Evolutionary conservation across 1,284 basidiomycete genomes (phyloP).

Genomic region (Sporisorium iseilematis-ciliati): DNA sequence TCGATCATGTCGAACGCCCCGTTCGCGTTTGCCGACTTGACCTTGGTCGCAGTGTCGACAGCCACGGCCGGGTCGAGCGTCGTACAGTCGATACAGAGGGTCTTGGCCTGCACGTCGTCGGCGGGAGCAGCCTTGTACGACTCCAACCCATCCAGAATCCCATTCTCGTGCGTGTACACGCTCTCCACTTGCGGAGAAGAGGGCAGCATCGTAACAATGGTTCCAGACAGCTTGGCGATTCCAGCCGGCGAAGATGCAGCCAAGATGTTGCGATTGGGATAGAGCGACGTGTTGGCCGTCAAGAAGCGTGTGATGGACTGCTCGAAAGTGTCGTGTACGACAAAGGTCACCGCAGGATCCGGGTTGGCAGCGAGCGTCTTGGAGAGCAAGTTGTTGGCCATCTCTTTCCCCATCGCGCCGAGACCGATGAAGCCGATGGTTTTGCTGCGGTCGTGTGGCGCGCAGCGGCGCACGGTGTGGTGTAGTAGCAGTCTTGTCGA

Average conservation of each 20-base stretch:
- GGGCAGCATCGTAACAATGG: slow-evolving; percentile 86
- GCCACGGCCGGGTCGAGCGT: slow-evolving; percentile 84
- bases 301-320: slow-evolving; percentile 63
- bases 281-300: slow-evolving; percentile 52
- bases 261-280: slow-evolving; percentile 62
- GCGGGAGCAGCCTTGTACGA: slow-evolving; percentile 13
- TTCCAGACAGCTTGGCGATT: slow-evolving; percentile 73
- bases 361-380: slow-evolving; percentile 53
- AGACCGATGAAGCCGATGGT: slow-evolving; percentile 67
- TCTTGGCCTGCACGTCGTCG: slow-evolving; percentile 62
- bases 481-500: slow-evolving; percentile 23
- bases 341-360: slow-evolving; percentile 50
- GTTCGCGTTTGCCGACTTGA: slow-evolving; percentile 73
- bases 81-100: slow-evolving; percentile 86
- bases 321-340: slow-evolving; percentile 59
- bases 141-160: slow-evolving; percentile 65
- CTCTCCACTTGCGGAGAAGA: slow-evolving; percentile 83
- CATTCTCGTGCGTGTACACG: slow-evolving; percentile 77
- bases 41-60: slow-evolving; percentile 75
- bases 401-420: slow-evolving; percentile 65
- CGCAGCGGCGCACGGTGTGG: slow-evolving; percentile 29
- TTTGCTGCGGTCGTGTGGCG: slow-evolving; percentile 52
- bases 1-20: slow-evolving; percentile 78
- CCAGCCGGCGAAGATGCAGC: slow-evolving; percentile 69
- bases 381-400: slow-evolving; percentile 60